These are phyloP conservation scores for Exserohilum turcica DNA, from an alignment of 2,329 filamentous ascomycete species.

Conservation along the genomic window DNA sequence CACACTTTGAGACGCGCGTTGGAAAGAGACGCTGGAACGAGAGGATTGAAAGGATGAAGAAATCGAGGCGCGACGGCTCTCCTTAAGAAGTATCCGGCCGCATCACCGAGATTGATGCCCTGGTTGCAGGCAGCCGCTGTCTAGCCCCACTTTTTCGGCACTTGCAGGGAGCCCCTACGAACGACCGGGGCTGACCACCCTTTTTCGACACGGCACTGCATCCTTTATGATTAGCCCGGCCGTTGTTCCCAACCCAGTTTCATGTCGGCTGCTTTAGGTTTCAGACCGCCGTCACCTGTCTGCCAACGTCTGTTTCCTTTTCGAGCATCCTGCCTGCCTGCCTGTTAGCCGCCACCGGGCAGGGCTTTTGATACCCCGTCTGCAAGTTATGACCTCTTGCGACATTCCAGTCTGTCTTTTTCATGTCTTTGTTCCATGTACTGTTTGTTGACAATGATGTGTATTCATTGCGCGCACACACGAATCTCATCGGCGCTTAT, in stretches of 20 bases:
- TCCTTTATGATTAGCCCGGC: constrained; percentile 25
- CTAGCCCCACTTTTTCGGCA: constrained; percentile 38
- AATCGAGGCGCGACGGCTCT: constrained; percentile 45
- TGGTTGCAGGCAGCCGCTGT: constrained; percentile 34
- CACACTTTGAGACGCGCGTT: constrained; percentile 86
- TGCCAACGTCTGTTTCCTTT: constrained; percentile 12
- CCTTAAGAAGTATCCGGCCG: constrained; percentile 42
- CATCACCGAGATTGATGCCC: constrained; percentile 32
- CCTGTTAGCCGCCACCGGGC: constrained; percentile 1
- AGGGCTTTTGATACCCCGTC: constrained; percentile 23
- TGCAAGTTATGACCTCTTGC: constrained; percentile 27
- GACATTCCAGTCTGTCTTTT: constrained; percentile 9
- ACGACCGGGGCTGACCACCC: constrained; percentile 37
- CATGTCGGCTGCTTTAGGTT: constrained; percentile 29
- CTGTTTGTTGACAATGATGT: constrained; percentile 3
- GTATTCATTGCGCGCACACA: background rate
- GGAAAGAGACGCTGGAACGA: constrained; percentile 72
- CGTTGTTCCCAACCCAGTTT: constrained; percentile 28
- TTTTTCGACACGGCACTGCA: constrained; percentile 34
- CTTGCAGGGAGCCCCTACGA: constrained; percentile 43
- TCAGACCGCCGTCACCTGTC: constrained; percentile 23
- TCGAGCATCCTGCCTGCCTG: constrained; percentile 1
- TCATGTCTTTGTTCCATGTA: constrained; percentile 7
- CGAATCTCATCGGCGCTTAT: constrained; percentile 2
- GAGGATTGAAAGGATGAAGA: constrained; percentile 52